Evolutionary conservation across 257 asterid species (phyloP).

Genomic region (Paulownia fortunei): DNA sequence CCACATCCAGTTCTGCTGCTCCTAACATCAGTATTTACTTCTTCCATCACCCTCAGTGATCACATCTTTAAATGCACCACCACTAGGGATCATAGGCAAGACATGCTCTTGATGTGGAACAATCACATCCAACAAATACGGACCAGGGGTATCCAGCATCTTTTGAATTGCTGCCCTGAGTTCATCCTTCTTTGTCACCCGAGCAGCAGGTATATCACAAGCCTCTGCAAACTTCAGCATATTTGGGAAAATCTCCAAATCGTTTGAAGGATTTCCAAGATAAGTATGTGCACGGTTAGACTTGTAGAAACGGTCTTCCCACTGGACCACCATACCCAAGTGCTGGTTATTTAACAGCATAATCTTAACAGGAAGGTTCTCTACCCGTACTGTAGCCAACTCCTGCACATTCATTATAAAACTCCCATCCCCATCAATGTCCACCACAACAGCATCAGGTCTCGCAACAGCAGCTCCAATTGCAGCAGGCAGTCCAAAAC

Average conservation of each 20-base stretch:
- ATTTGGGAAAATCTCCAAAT: constrained; percentile 64
- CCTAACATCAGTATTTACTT: constrained; percentile 41
- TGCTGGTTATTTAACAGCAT: constrained; percentile 82
- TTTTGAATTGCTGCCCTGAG: constrained; percentile 62
- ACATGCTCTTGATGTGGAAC: constrained; percentile 91
- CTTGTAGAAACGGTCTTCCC: constrained; percentile 90
- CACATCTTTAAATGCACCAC: constrained; percentile 76
- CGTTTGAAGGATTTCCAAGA: constrained; percentile 74
- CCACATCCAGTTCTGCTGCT: background rate
- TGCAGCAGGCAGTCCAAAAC: constrained; percentile 88
- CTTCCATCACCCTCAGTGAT: constrained; percentile 85
- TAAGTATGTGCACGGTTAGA: constrained; percentile 82
- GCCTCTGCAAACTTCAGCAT: constrained; percentile 83
- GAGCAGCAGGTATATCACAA: constrained; percentile 72
- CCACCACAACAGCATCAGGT: constrained; percentile 75
- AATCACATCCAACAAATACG: constrained; percentile 76
- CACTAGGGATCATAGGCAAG: constrained; percentile 87
- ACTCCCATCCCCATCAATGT: constrained; percentile 92
- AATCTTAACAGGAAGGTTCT: constrained; percentile 80
- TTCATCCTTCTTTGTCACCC: constrained; percentile 57
- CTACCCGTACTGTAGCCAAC: constrained; percentile 71
- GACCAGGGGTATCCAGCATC: constrained; percentile 83
- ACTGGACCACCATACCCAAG: constrained; percentile 87
- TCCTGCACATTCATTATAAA: constrained; percentile 89
- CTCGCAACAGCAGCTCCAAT: constrained; percentile 85